Conservation (phyloP, 2,329 filamentous ascomycete genomes). For the Colletotrichum siamense region DNA sequence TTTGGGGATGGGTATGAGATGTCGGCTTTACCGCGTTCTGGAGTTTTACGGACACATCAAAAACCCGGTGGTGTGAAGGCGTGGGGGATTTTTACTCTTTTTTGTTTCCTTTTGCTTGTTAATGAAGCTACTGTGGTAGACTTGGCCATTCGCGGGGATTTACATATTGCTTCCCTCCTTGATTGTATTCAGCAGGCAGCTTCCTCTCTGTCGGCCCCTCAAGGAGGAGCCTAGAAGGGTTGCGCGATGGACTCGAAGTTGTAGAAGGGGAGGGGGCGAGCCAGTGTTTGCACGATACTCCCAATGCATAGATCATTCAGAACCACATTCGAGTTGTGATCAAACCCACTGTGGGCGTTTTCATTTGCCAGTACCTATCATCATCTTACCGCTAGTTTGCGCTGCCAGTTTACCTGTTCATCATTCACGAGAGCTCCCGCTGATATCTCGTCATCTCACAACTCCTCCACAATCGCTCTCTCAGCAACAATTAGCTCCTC, state of each 20-base stretch:
- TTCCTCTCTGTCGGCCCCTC: not conserved
- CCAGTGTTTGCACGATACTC: constrained; percentile 4
- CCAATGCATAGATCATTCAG: constrained; percentile 4
- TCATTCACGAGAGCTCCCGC: not conserved
- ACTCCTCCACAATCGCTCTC: not conserved
- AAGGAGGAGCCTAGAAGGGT: not conserved
- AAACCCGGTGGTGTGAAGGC: constrained; percentile 13
- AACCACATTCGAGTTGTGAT: not conserved
- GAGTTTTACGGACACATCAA: constrained; percentile 21
- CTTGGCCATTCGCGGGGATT: not conserved
- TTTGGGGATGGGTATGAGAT: not conserved
- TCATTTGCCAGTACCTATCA: not conserved
- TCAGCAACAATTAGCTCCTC: not conserved
- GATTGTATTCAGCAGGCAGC: not conserved
- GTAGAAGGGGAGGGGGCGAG: not conserved
- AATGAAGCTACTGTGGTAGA: not conserved
- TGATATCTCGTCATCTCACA: not conserved
- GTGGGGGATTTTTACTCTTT: not conserved
- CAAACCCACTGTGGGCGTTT: not conserved
- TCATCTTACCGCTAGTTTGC: not conserved
- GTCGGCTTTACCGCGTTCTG: constrained; percentile 1
- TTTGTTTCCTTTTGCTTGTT: not conserved
- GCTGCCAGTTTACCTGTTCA: not conserved
- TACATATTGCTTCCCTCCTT: not conserved
- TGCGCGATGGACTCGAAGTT: not conserved